Percentiles rank a stretch among this genome's conserved stretches.
phyloP scores from a whole-genome alignment of 1,284 basidiomycete genomes.

The Rhodotorula sp. region DNA sequence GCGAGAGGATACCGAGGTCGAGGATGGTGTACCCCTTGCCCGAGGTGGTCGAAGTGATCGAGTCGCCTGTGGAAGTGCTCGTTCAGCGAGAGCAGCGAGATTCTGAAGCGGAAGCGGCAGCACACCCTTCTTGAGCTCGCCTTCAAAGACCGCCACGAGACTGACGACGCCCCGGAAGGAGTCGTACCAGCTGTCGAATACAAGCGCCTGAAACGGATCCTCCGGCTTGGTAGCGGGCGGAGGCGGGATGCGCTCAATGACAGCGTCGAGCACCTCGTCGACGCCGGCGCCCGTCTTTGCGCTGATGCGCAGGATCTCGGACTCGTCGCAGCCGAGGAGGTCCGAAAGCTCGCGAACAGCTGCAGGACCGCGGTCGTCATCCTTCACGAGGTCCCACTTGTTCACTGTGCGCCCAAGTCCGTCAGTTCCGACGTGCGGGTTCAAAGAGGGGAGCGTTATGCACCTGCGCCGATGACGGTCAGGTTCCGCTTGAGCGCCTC shows the following conservation, averaged over 20 bases:
- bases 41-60: conserved; percentile 80
- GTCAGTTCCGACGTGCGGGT: not conserved
- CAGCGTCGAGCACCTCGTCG: conserved; percentile 71
- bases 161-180: conserved; percentile 95
- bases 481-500: conserved; percentile 79
- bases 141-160: conserved; percentile 71
- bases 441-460: conserved; percentile 19
- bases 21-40: conserved; percentile 89
- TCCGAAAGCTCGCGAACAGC: conserved; percentile 67
- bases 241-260: conserved; percentile 78
- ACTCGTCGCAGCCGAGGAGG: conserved; percentile 71
- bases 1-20: conserved; percentile 89
- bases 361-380: conserved; percentile 37
- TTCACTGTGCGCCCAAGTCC: conserved; percentile 60
- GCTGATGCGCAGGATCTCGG: conserved; percentile 72
- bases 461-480: conserved; percentile 83
- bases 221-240: conserved; percentile 48
- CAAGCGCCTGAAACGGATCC: conserved; percentile 62
- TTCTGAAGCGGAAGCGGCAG: not conserved
- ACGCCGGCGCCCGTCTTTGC: conserved; percentile 90
- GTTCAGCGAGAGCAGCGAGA: not conserved
- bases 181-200: conserved; percentile 93
- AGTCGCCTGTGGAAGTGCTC: conserved; percentile 65
- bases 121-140: conserved; percentile 58
- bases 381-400: conserved; percentile 43